phyloP scores from a whole-genome alignment of 176 grass and related monocot species.

The Dactylis glomerata region DNA sequence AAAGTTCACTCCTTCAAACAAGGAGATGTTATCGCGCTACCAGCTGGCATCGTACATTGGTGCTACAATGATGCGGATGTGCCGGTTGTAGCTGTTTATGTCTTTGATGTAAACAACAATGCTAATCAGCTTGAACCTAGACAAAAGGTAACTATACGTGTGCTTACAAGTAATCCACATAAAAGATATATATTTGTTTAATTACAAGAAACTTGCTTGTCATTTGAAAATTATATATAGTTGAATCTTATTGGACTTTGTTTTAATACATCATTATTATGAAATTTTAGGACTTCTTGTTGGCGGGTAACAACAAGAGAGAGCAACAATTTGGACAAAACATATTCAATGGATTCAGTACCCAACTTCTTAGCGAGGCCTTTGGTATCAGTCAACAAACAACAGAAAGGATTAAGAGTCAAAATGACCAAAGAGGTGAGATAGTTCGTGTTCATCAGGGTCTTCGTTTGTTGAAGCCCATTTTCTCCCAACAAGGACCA shows the following conservation, averaged over 20 bases:
- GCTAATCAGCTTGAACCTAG: not conserved
- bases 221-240: not conserved
- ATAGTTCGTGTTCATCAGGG: not conserved
- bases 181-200: not conserved
- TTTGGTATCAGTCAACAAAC: not conserved
- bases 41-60: not conserved
- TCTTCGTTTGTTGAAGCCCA: not conserved
- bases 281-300: not conserved
- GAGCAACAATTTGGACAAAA: not conserved
- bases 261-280: not conserved
- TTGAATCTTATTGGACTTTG: not conserved
- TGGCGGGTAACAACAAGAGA: not conserved
- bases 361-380: not conserved
- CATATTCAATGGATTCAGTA: not conserved
- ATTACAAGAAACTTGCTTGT: not conserved
- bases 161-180: not conserved
- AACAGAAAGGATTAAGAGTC: not conserved
- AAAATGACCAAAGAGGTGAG: not conserved
- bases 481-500: not conserved
- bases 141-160: not conserved
- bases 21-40: not conserved
- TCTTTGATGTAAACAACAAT: not conserved
- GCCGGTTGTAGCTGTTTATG: not conserved
- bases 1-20: not conserved
- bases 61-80: not conserved